Conservation (phyloP, 129 eudicot genomes). For the Flaveria robusta region DNA sequence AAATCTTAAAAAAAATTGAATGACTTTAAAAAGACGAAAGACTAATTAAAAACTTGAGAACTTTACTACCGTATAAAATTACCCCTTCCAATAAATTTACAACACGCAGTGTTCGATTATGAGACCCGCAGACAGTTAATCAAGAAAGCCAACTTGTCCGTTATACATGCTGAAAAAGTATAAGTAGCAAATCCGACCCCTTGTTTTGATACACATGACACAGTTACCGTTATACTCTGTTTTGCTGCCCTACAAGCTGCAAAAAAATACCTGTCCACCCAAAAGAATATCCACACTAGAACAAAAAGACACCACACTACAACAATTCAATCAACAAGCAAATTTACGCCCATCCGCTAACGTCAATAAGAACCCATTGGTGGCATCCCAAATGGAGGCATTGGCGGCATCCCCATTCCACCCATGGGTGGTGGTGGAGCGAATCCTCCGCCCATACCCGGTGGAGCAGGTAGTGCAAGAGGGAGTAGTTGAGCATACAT, state of each 20-base stretch:
- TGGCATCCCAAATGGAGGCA: slow-evolving; percentile 92
- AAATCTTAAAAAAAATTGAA: too few relatives aligned
- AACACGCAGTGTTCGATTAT: too few relatives aligned
- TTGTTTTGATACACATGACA: slow-evolving; percentile 39
- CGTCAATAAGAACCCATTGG: slow-evolving; percentile 66
- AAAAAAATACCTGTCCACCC: slow-evolving; percentile 50
- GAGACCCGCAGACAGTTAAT: too few relatives aligned
- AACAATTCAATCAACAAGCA: slow-evolving; percentile 10
- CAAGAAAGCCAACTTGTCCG: not conserved
- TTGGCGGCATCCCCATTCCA: slow-evolving; percentile 95
- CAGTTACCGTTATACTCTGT: slow-evolving; percentile 44
- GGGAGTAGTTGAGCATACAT: slow-evolving; percentile 91
- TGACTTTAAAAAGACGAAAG: too few relatives aligned
- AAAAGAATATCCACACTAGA: slow-evolving; percentile 60
- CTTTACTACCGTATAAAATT: too few relatives aligned
- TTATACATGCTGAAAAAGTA: slow-evolving; percentile 17
- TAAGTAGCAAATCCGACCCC: too few relatives aligned
- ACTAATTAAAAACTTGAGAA: too few relatives aligned
- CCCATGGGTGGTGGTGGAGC: slow-evolving; percentile 69
- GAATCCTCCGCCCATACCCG: slow-evolving; percentile 60
- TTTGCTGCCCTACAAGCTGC: slow-evolving; percentile 61
- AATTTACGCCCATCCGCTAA: not conserved
- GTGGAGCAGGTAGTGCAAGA: slow-evolving; percentile 86
- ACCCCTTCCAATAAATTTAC: too few relatives aligned
- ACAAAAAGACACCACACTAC: slow-evolving; percentile 28